Evolutionary conservation across 306 rosid genomes (phyloP), one percentile per base, ranked within the genome.

Genomic region (Albizia julibrissin): DNA sequence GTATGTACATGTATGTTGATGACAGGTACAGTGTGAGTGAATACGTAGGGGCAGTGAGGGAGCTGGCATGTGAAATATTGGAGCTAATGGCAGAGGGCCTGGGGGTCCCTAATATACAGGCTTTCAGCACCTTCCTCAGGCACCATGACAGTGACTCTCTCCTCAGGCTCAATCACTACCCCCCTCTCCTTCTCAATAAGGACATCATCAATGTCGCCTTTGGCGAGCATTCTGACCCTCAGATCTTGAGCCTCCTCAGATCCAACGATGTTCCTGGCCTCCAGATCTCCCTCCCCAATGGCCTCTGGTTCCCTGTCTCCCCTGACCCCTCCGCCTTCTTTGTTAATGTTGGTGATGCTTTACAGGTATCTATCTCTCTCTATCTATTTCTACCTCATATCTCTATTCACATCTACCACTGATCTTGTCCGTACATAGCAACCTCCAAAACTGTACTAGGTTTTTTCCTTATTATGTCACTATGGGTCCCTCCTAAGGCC

Each of bases 141-240:
- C 88, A 88, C 79, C 44, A 50, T 82, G 97, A 92, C 2, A 85
- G 83, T 74, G 98, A 94, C 88, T 89, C 92, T 0, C 54, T 94
- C 12, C 88, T 94, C 27, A 89, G 98, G 82, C 92, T 94, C 77
- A 94, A 94, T 86, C 91, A 91, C 98, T 94, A 94, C 78, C 95
- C 95, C 0, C 91, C 91, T 37, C 61, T 61, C 13, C 56, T 50
- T 42, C 64, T 58, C 54, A 12, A 37, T 37, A 37, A 5, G 7
- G 61, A 81, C 70, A 62, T 27, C 78, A 85, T 26, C 78, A 85
- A 68, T 44, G 82, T 91, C 61, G 98, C 93, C 1, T 88, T 93
- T 65, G 98, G 97, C 11, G 98, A 86, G 87, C 98, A 94, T 84
- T 86, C 94, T 79, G 98, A 94, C 91, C 98, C 98, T 85, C 98